Conservation (phyloP, 352 stramenopile species). For the Thraustochytrium sp. region DNA sequence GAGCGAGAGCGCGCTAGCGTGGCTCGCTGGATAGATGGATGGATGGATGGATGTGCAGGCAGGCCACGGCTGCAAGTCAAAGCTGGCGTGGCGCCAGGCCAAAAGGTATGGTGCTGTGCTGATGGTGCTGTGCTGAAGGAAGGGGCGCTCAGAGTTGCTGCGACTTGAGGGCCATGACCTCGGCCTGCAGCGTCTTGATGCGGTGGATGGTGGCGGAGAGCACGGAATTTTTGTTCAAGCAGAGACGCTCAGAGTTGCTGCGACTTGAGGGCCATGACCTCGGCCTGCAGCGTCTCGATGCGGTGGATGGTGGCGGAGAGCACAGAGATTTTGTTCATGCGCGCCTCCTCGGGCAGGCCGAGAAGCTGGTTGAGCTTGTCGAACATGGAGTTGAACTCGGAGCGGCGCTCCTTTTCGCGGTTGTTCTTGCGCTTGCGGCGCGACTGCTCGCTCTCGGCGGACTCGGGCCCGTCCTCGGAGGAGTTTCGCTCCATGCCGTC, state of each 20-base stretch:
- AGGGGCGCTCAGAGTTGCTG: background rate
- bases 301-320: background rate
- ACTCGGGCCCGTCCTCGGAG: background rate
- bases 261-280: background rate
- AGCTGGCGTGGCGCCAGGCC: no score
- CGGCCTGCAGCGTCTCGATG: constrained; percentile 1
- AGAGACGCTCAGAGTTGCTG: background rate
- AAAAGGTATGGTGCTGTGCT: no score
- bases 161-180: background rate
- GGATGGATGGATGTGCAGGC: no score
- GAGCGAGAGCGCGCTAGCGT: no score
- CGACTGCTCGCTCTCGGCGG: background rate
- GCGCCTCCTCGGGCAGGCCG: background rate
- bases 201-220: background rate
- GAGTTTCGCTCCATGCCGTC: background rate
- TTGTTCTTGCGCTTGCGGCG: constrained; percentile 31
- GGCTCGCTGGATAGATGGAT: no score
- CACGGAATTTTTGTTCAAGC: background rate
- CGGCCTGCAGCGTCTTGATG: background rate
- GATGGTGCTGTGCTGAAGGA: background rate
- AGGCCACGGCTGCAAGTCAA: no score
- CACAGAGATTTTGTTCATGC: constrained; percentile 32
- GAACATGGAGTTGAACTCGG: constrained; percentile 37
- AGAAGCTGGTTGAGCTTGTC: constrained; percentile 19
- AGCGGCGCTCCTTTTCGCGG: constrained; percentile 32